These are phyloP conservation scores for Leptodontidium sp. DNA, from an alignment of 2,329 filamentous ascomycete genomes.

Conservation along the genomic window DNA sequence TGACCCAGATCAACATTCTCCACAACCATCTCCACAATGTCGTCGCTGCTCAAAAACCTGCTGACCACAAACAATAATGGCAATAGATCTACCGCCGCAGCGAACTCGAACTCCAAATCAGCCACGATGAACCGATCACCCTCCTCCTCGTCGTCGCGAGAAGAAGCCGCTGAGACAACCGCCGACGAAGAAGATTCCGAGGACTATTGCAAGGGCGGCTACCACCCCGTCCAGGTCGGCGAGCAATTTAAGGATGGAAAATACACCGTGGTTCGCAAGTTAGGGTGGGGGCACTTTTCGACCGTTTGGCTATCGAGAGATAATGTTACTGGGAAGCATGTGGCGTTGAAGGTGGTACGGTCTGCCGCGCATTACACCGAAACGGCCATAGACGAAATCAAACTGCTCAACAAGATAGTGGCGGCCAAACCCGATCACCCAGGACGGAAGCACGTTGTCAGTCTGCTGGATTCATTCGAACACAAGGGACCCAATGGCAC, in stretches of 20 bases:
- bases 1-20: constrained; percentile 27
- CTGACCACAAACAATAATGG: constrained; percentile 42
- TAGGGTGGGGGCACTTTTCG: constrained; percentile 99
- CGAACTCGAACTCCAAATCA: constrained; percentile 39
- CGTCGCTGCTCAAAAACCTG: constrained; percentile 42
- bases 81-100: constrained; percentile 43
- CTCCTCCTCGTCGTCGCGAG: constrained; percentile 79
- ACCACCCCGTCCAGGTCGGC: constrained; percentile 92
- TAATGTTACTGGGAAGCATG: constrained; percentile 89
- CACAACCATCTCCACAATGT: constrained; percentile 38
- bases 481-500: constrained; percentile 96
- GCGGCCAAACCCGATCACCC: constrained; percentile 94
- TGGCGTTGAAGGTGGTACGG: constrained; percentile 96
- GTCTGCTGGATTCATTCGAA: constrained; percentile 94
- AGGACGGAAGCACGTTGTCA: constrained; percentile 93
- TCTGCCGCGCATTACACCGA: constrained; percentile 99
- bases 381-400: constrained; percentile 98
- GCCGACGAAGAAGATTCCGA: constrained; percentile 98
- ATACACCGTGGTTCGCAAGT: constrained; percentile 95
- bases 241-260: constrained; percentile 98
- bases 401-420: constrained; percentile 95
- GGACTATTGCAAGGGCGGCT: constrained; percentile 99
- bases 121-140: constrained; percentile 51
- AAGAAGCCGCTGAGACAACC: constrained; percentile 88
- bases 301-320: constrained; percentile 89